Evolutionary conservation across 306 rosid species (phyloP).

Genomic region (Senna siamea): DNA sequence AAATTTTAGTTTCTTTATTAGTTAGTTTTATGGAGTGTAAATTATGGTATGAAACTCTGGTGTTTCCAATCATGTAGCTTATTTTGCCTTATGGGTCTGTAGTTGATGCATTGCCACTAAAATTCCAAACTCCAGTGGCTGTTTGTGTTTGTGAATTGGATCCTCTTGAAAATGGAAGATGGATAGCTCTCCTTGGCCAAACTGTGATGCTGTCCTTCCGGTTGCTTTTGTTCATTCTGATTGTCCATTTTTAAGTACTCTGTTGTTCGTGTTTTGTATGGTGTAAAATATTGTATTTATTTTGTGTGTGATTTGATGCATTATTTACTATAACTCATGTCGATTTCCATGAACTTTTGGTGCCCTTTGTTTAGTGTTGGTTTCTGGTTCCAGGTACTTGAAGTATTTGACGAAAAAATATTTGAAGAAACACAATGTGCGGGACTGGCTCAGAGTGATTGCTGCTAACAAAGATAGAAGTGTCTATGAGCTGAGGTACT

Average conservation of each 20-base stretch:
- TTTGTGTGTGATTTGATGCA: too few species aligned
- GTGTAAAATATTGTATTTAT: too few species aligned
- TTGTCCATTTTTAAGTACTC: background rate
- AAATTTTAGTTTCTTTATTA: background rate
- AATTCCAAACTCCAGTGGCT: background rate
- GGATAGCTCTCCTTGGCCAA: background rate
- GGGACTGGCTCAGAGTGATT: slow-evolving; percentile 64
- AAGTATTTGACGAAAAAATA: slow-evolving; percentile 60
- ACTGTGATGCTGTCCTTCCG: background rate
- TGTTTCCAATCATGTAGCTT: background rate
- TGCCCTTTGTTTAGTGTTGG: slow-evolving; percentile 5
- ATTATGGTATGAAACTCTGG: background rate
- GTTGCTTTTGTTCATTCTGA: background rate
- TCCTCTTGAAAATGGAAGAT: slow-evolving; percentile 8
- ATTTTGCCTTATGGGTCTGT: background rate
- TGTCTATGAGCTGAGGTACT: slow-evolving; percentile 54
- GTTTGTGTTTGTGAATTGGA: background rate
- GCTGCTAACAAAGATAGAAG: slow-evolving; percentile 56
- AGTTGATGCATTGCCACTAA: background rate
- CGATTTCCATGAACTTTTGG: too few species aligned
- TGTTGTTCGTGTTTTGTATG: background rate
- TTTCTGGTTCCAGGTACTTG: slow-evolving; percentile 36
- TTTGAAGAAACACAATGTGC: slow-evolving; percentile 56
- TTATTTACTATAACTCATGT: too few species aligned
- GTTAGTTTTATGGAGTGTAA: background rate